Base-by-base conservation (phyloP, 2,329 filamentous ascomycete genomes). In the Colletotrichum gigasporum region DNA sequence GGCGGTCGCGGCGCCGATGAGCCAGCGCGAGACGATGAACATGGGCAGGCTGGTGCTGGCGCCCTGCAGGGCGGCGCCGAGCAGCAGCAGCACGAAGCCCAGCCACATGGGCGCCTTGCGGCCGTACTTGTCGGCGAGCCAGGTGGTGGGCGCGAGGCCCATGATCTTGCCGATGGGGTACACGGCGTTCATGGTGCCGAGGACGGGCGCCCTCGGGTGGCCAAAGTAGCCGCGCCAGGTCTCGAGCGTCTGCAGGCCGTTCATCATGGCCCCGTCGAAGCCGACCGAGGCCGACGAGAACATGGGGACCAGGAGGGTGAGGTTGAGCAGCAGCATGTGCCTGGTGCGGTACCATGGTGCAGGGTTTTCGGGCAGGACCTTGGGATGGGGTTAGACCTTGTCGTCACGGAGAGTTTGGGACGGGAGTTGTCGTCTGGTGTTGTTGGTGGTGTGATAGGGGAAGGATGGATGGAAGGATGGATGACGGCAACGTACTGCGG, bases 301-400 rank as follows among this genome's bases (percentile, higher is more conserved):
- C 3, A 82, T 70, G 1, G 81, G 80, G 2, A 83, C 68, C 4
- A 82, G 54, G 0, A 84, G 74, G 12, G 81, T 70, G 8, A 82
- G 68, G 56, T 83, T 83, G 7, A 84, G 74, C 30, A 75, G 69
- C 6, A 82, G 68, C 1, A 84, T 70, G 71, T 83, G 80, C 1
- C 75, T 72, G 3, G 74, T 71, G 4, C 75, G 73, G 58, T 77
- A 82, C 82, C 82, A 84, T 28, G 74, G 73, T 30, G 72, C 74
- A 28, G 73, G 67, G 51, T 79, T 73, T 24, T 76, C 60, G n/a
- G 82, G 82, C 4, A 83, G 71, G 7, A 83, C 71, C 70, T 73
- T 34, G 48, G 44, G 37, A 12, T 7, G 5, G 26, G 44, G 57
- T 52, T 34, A 57, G 57, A 64, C 34, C 48, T 35, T 7, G 10